phyloP scores from a whole-genome alignment of 768 basidiomycete genomes.

The Clitopilus hobsonii region DNA sequence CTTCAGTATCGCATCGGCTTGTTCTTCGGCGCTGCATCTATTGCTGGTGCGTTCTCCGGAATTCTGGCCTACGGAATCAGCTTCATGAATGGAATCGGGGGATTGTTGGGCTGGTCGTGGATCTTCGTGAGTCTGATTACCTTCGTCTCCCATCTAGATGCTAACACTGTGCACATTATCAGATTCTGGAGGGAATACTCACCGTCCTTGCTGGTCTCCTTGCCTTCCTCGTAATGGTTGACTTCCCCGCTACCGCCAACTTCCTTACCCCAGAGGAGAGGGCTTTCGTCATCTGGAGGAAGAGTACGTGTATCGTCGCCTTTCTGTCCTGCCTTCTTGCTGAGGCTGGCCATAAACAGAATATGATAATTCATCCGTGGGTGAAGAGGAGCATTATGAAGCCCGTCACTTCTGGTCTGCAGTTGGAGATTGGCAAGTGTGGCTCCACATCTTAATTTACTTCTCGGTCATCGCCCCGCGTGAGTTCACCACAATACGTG shows the following conservation, averaged over 20 bases:
- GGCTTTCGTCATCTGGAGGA: conserved; percentile 46
- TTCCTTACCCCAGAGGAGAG: conserved; percentile 63
- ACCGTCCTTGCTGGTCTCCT: conserved; percentile 54
- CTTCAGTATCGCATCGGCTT: conserved; percentile 56
- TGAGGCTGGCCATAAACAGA: conserved; percentile 24
- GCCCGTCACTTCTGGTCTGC: conserved; percentile 49
- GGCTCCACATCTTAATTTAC: conserved; percentile 53
- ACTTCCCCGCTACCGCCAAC: conserved; percentile 53
- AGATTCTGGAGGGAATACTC: conserved; percentile 62
- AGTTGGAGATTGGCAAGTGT: conserved; percentile 62
- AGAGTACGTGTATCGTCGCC: conserved; percentile 33
- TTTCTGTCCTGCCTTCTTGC: background rate
- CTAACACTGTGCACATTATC: background rate
- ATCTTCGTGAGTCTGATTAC: conserved; percentile 45
- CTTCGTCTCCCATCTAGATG: no score
- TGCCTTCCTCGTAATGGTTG: conserved; percentile 54
- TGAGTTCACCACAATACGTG: conserved; percentile 27
- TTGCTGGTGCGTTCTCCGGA: conserved; percentile 62
- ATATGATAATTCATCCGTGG: conserved; percentile 50
- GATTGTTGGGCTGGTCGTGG: conserved; percentile 60
- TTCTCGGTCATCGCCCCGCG: conserved; percentile 56
- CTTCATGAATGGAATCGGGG: conserved; percentile 42
- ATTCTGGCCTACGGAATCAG: conserved; percentile 52
- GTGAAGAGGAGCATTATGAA: conserved; percentile 60
- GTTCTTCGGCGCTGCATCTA: conserved; percentile 62